A percentile compares a stretch with the other conserved stretches of the same genome.
phyloP scores from a whole-genome alignment of 1,284 basidiomycete species.

The Apiotrichum siamense region DNA sequence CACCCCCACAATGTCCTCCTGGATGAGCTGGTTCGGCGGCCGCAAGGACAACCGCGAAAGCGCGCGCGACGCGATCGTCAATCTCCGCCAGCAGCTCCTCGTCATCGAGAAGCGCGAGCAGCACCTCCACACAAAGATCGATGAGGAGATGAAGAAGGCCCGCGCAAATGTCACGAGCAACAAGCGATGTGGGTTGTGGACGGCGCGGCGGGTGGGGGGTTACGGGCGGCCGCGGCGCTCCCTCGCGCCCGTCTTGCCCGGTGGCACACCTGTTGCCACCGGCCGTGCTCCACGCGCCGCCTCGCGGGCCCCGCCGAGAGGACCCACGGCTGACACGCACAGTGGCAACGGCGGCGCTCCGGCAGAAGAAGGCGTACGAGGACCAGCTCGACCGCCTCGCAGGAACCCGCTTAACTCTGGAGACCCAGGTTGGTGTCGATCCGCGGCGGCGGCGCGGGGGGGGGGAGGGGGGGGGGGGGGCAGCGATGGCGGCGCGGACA shows the following conservation, averaged over 20 bases:
- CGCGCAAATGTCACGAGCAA: slow-evolving; percentile 89
- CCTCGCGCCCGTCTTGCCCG: too few species aligned
- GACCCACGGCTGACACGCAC: background rate
- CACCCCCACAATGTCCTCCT: slow-evolving; percentile 65
- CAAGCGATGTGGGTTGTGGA: slow-evolving; percentile 67
- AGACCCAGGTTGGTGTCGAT: slow-evolving; percentile 62
- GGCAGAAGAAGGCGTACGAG: slow-evolving; percentile 90
- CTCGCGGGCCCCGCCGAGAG: too few species aligned
- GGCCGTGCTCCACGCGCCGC: too few species aligned
- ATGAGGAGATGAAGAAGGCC: slow-evolving; percentile 88
- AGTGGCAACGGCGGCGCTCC: slow-evolving; percentile 85
- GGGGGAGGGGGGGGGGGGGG: background rate
- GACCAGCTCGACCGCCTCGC: slow-evolving; percentile 79
- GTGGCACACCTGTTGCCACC: too few species aligned
- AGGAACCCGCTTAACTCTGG: slow-evolving; percentile 84
- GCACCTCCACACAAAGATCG: slow-evolving; percentile 91
- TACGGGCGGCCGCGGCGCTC: too few species aligned
- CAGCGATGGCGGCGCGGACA: background rate
- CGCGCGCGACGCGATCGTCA: slow-evolving; percentile 80
- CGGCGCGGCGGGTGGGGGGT: background rate
- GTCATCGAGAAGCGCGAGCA: slow-evolving; percentile 99
- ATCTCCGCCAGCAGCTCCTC: slow-evolving; percentile 76
- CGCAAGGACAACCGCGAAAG: slow-evolving; percentile 70
- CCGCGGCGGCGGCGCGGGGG: background rate
- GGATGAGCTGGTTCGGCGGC: slow-evolving; percentile 69